Percentiles rank a stretch among this genome's conserved stretches.
phyloP scores from a whole-genome alignment of 768 basidiomycete genomes.

The Royoungia palumana region DNA sequence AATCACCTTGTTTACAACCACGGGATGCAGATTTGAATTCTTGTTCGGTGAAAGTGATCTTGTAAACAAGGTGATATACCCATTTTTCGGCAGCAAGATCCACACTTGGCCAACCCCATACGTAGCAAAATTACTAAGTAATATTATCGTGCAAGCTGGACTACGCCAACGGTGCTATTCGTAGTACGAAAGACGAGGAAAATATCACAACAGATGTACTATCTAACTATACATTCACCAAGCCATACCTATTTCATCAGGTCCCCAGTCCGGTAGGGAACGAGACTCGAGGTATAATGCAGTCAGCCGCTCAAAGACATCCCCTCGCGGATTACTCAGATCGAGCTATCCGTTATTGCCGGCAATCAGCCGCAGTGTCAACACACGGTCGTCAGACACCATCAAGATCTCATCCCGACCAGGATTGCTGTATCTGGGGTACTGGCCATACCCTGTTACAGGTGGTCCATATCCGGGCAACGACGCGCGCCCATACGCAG shows the following conservation, averaged over 20 bases:
- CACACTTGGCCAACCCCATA: no score
- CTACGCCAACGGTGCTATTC: neutral
- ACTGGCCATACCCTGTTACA: constrained; percentile 36
- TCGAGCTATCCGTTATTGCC: constrained; percentile 13
- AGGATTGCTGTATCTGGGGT: constrained; percentile 45
- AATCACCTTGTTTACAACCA: no score
- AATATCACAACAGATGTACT: constrained; percentile 29
- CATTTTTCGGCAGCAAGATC: no score
- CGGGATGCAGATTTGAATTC: no score
- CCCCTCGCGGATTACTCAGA: neutral
- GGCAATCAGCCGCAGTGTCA: constrained; percentile 58
- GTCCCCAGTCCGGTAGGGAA: constrained; percentile 17
- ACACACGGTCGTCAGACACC: constrained; percentile 84
- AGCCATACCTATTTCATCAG: constrained; percentile 5
- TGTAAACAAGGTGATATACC: no score
- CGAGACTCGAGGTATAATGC: constrained; percentile 9
- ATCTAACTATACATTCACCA: constrained; percentile 25
- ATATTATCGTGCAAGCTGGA: neutral
- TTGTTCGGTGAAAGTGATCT: no score
- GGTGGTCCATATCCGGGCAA: constrained; percentile 27
- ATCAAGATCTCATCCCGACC: constrained; percentile 84
- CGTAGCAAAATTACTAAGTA: no score
- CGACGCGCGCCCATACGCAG: constrained; percentile 26
- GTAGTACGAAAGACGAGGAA: constrained; percentile 6
- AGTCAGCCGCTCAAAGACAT: constrained; percentile 1